Evolutionary conservation across 140 eudicot species (phyloP), one percentile per base, ranked within the genome.

Genomic region (Ambrosia hybrid): DNA sequence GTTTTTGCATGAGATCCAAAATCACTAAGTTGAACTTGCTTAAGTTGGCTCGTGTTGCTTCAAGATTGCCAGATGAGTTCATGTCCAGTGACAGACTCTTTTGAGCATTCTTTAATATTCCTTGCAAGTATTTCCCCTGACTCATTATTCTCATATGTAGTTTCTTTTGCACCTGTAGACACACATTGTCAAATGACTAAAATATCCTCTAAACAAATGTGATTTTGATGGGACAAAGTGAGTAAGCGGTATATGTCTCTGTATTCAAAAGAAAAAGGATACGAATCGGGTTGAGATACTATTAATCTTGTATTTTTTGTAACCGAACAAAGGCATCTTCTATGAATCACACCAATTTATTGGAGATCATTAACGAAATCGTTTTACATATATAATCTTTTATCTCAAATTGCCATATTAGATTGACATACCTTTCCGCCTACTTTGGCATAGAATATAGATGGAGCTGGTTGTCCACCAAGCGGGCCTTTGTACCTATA

Each of bases 71-170:
- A 4, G 92, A 67, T 48, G 79, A 62, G 45, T 81, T 92, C 91
- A 80, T 79, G 48, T 83, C 86, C 1, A 81, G 80, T 3, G 98
- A 80, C 51, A 92, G 87, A 81, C 96, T 89, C 51, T 80, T 82
- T 68, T 87, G 96, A 55, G 98, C 98, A 71, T 83, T 92, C 51
- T 87, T 89, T 72, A 92, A 69, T 83, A 92, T 89, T 33, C 96
- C 80, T 82, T 92, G 96, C 80, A 92, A 86, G 85, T 92, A 92
- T 73, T 92, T 92, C 62, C 95, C 98, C 78, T 92, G 98, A 10
- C 96, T 84, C 70, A 87, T 96, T 78, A 92, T 92, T 76, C 98
- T 87, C 96, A 87, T 92, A 30, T 92, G 98, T 72, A 92, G 66
- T 68, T 80, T 92, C 84, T 85, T 85, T 36, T 92, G 98, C 73